These are phyloP conservation scores for Pseudocercospora ulei DNA, from an alignment of 2,329 filamentous ascomycete genomes.

Conservation along the genomic window DNA sequence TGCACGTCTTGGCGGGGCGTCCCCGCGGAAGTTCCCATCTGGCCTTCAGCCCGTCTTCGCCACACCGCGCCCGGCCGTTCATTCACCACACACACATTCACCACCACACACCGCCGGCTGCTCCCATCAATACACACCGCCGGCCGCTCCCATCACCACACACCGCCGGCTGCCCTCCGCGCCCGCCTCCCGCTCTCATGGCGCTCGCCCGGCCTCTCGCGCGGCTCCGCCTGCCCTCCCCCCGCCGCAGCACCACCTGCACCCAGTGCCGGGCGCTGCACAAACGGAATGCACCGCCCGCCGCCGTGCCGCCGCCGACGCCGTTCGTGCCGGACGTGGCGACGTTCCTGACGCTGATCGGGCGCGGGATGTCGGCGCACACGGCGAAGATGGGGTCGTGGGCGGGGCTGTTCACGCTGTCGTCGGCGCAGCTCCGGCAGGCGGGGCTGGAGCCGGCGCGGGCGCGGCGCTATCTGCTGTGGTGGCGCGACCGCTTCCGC, in stretches of 20 bases:
- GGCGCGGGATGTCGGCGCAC: constrained; percentile 73
- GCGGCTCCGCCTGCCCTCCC: constrained; percentile 23
- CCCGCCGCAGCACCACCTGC: constrained; percentile 22
- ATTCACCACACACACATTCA: no score
- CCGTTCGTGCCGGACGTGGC: constrained; percentile 75
- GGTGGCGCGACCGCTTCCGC: constrained; percentile 78
- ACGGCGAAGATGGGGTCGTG: constrained; percentile 79
- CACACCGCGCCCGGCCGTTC: neutral
- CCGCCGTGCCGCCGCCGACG: constrained; percentile 57
- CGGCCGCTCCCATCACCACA: neutral
- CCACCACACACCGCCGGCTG: no score
- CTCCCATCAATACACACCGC: neutral
- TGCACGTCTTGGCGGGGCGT: no score
- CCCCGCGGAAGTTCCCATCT: no score
- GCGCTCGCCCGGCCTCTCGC: constrained; percentile 26
- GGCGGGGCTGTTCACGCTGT: constrained; percentile 78
- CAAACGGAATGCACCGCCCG: constrained; percentile 17
- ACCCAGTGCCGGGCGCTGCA: constrained; percentile 21
- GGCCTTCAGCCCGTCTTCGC: no score
- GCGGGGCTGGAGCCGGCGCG: constrained; percentile 80
- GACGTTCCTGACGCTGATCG: constrained; percentile 85
- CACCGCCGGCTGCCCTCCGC: neutral
- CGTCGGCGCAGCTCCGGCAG: constrained; percentile 65
- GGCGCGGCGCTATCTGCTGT: constrained; percentile 69
- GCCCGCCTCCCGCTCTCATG: constrained; percentile 20